Conservation (phyloP, 768 basidiomycete species). For the Fomitopsis pulvina region DNA sequence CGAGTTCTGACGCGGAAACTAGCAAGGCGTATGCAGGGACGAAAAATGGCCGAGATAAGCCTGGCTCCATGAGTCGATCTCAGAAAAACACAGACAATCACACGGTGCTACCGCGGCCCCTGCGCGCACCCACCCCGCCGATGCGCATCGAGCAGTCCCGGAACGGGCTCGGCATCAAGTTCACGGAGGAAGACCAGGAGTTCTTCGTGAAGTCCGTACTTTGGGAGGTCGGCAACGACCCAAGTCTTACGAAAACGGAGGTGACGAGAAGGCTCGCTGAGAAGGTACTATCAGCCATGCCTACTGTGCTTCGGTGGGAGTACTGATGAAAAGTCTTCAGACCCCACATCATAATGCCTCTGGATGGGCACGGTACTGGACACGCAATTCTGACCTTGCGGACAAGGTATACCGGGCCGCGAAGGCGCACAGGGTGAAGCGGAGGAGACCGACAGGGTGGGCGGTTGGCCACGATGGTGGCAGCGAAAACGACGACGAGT, state of each 20-base stretch:
- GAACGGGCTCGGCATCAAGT: constrained; percentile 45
- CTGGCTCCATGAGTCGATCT: no score
- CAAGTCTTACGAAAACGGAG: constrained; percentile 44
- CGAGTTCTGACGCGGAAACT: no score
- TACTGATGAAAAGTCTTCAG: constrained; percentile 25
- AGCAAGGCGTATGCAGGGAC: no score
- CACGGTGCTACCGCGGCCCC: constrained; percentile 57
- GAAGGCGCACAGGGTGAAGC: no score
- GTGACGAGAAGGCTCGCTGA: constrained; percentile 48
- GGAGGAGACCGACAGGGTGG: no score
- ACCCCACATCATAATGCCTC: constrained; percentile 57
- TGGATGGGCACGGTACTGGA: constrained; percentile 70
- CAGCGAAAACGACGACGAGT: not conserved
- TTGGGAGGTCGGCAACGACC: constrained; percentile 53
- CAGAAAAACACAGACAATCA: not conserved
- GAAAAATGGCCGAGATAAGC: no score
- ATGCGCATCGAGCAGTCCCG: constrained; percentile 35
- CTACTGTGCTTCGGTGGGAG: not conserved
- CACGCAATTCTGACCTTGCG: constrained; percentile 54
- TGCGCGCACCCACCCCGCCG: constrained; percentile 66
- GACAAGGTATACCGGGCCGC: constrained; percentile 42
- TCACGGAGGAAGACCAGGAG: constrained; percentile 57
- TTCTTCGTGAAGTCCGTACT: constrained; percentile 62
- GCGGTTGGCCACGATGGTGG: no score
- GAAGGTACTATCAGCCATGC: constrained; percentile 35